Base-by-base conservation (phyloP, 2,329 filamentous ascomycete genomes). In the Blumeriella jaapii region DNA sequence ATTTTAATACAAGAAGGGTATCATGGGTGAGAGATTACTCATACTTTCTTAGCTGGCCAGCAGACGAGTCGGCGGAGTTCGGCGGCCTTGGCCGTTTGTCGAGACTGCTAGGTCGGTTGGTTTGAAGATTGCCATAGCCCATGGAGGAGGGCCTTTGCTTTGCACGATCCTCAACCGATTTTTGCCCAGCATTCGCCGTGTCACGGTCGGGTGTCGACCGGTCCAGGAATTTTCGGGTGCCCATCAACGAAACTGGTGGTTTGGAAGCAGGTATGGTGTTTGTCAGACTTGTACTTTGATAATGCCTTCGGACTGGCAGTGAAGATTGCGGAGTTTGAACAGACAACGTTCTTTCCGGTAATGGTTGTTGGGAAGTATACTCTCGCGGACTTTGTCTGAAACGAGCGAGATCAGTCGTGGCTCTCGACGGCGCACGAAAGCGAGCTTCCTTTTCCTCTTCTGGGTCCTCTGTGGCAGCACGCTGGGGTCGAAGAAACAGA, bases 361-460 rank as follows among this genome's bases (percentile, higher is more conserved):
- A 43, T 10, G 56, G 52, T 23, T 58, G 49, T 20, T 65, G 56
- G 14, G 55, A 49, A 17, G 52, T 50, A 46, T 59, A 63, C 19
- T 68, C 64, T 27, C 64, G 60, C 3, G 55, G 49, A 12, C 53
- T 35, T 43, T 49, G 38, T 48, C 50, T 42, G 47, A 59, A 41
- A 44, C 56, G 50, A 44, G 64, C 34, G 67, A 61, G 40, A n/a
- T 79, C 74, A 1, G 72, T 77, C 22, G 61, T 58, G 3, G 72
- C 71, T 15, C 75, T 63, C 3, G 74, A 76, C 1, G 72, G 71
- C 2, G 67, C 62, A n/a, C 69, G 65, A 43, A 69, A 64, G 19
- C 63, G 59, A n/a, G 52, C 41, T 13, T 68, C 65, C 1, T 71
- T 66, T 2, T 70, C 63, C 28, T 53, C 53, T 24, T 53, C 51